Evolutionary conservation across 768 basidiomycete species (phyloP).

Genomic region (Serendipita indica): DNA sequence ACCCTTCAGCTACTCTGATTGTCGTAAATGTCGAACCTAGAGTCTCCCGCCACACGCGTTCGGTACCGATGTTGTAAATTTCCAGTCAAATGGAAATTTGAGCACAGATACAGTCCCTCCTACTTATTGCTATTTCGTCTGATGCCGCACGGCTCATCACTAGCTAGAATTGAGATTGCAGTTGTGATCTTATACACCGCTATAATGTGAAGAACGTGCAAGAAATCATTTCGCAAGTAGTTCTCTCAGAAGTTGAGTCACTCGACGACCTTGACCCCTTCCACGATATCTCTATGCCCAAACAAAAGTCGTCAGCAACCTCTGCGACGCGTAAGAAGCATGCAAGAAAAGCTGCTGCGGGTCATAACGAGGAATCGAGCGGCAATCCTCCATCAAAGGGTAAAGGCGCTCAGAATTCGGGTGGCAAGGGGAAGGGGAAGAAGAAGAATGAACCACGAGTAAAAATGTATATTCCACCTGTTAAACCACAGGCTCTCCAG

Average conservation of each 20-base stretch:
- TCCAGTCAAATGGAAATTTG: no score
- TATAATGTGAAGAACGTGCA: no score
- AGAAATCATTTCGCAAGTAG: no score
- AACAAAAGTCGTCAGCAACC: conserved; percentile 53
- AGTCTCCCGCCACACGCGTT: no score
- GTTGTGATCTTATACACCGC: no score
- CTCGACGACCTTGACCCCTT: conserved; percentile 16
- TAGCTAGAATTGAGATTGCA: no score
- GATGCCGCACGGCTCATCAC: no score
- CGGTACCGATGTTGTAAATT: no score
- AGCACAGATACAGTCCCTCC: no score
- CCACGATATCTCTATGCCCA: conserved; percentile 29
- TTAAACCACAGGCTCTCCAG: conserved; percentile 51
- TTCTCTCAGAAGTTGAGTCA: background rate
- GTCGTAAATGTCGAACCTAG: no score
- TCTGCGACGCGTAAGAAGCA: conserved; percentile 89
- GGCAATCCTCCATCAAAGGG: conserved; percentile 33
- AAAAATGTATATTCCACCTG: conserved; percentile 78
- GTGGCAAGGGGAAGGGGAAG: conserved; percentile 34
- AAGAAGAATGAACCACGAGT: conserved; percentile 45
- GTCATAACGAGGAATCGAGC: conserved; percentile 19
- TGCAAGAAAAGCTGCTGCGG: conserved; percentile 49
- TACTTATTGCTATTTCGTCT: no score
- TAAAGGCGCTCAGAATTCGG: conserved; percentile 32
- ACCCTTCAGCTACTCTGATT: no score